Percentiles rank a stretch among this genome's conserved stretches.
Conservation (phyloP, 192 early-diverging fungal species). For the Podila epicladia region DNA sequence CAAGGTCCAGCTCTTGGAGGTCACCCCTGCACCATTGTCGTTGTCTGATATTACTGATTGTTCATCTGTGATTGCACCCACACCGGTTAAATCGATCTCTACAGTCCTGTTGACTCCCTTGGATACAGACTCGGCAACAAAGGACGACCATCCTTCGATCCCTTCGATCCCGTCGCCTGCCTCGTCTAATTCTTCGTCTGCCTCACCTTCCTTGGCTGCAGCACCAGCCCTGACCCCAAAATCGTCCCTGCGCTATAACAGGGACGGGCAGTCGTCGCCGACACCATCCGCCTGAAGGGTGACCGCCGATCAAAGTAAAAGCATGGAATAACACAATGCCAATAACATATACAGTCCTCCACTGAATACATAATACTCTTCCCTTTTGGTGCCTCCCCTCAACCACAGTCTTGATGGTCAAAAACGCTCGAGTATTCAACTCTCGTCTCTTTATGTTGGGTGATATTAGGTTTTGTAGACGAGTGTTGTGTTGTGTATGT, state of each 20-base stretch:
- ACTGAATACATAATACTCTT: too few relatives aligned
- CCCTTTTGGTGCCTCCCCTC: too few relatives aligned
- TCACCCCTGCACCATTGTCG: neutral
- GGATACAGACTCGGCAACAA: constrained; percentile 1
- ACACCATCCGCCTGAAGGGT: neutral
- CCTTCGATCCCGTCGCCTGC: neutral
- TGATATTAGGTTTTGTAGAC: too few relatives aligned
- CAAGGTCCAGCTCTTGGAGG: constrained; percentile 19
- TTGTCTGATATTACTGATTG: neutral
- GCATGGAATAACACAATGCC: too few relatives aligned
- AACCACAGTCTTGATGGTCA: too few relatives aligned
- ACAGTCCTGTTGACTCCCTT: constrained; percentile 16
- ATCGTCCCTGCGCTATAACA: constrained; percentile 27
- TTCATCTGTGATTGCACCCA: neutral
- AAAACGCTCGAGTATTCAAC: too few relatives aligned
- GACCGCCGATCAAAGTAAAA: too few relatives aligned
- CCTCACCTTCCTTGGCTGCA: constrained; percentile 2
- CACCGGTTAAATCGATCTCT: neutral
- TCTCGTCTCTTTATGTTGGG: too few relatives aligned
- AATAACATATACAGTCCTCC: too few relatives aligned
- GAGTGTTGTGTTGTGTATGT: too few relatives aligned
- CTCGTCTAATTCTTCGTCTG: neutral
- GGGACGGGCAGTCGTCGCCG: constrained; percentile 14
- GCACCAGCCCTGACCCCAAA: constrained; percentile 29
- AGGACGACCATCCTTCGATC: neutral